Conservation (phyloP, 768 basidiomycete species). For the Leccinum longicurvipes region DNA sequence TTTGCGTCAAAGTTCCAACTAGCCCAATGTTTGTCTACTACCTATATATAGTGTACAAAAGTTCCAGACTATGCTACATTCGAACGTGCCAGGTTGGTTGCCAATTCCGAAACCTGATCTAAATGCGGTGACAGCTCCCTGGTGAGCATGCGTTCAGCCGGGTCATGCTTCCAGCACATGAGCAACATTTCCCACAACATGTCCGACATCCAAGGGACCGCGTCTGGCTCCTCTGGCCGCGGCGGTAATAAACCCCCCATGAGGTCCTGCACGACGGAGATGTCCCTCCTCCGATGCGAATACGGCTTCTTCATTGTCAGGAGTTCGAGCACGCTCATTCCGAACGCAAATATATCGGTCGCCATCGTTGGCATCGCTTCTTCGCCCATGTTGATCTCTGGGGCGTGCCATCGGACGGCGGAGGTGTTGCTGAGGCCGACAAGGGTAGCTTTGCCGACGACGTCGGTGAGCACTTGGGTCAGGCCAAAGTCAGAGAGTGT, state of each 20-base stretch:
- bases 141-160: constrained; percentile 41
- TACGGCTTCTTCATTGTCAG: constrained; percentile 52
- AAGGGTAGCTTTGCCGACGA: constrained; percentile 47
- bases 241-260: constrained; percentile 38
- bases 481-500: constrained; percentile 64
- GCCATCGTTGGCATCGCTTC: constrained; percentile 41
- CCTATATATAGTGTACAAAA: constrained; percentile 5
- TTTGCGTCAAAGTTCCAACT: not conserved
- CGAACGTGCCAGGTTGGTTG: not conserved
- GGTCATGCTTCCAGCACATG: constrained; percentile 44
- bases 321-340: constrained; percentile 59
- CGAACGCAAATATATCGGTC: constrained; percentile 56
- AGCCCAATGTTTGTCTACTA: not conserved
- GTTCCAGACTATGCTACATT: not conserved
- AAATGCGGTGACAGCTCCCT: constrained; percentile 27
- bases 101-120: constrained; percentile 5
- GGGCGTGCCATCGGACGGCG: constrained; percentile 59
- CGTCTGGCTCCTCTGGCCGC: constrained; percentile 38
- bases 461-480: constrained; percentile 57
- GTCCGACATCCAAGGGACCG: constrained; percentile 42
- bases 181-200: constrained; percentile 45
- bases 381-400: constrained; percentile 51
- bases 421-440: constrained; percentile 44
- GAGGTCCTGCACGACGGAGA: constrained; percentile 47
- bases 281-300: constrained; percentile 46